Conservation (phyloP, 306 rosid species). For the Albizia julibrissin region DNA sequence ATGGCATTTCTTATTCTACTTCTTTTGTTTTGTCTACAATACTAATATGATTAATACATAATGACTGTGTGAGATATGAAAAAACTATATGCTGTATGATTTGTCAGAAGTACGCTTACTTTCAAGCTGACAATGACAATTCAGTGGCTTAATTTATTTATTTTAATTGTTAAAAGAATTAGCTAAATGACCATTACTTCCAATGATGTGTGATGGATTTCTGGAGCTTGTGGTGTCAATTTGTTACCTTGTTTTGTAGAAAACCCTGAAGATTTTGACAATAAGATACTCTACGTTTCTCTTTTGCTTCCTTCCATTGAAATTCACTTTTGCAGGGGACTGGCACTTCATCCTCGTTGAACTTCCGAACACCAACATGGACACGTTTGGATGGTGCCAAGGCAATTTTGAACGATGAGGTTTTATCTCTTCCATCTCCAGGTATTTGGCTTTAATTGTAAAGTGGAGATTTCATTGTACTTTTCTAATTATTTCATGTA, state of each 20-base stretch:
- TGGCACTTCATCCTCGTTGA: background rate
- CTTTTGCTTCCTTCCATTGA: background rate
- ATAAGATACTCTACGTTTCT: background rate
- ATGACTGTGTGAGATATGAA: background rate
- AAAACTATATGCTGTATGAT: background rate
- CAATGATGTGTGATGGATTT: background rate
- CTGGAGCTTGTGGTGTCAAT: constrained; percentile 11
- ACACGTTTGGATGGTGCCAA: background rate
- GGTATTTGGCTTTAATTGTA: background rate
- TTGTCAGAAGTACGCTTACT: constrained; percentile 5
- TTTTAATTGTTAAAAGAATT: background rate
- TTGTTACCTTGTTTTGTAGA: constrained; percentile 20
- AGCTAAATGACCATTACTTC: background rate
- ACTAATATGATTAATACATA: background rate
- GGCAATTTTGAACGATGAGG: background rate
- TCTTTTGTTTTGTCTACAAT: background rate
- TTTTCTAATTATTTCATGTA: background rate
- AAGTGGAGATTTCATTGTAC: background rate
- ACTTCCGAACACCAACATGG: background rate
- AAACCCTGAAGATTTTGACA: background rate
- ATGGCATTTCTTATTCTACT: background rate
- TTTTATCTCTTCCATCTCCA: background rate
- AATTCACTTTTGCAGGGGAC: background rate
- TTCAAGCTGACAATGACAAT: constrained; percentile 2
- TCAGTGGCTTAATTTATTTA: constrained; percentile 7